These are phyloP conservation scores for Geum urbanum DNA, from an alignment of 306 rosid genomes.

Conservation along the genomic window DNA sequence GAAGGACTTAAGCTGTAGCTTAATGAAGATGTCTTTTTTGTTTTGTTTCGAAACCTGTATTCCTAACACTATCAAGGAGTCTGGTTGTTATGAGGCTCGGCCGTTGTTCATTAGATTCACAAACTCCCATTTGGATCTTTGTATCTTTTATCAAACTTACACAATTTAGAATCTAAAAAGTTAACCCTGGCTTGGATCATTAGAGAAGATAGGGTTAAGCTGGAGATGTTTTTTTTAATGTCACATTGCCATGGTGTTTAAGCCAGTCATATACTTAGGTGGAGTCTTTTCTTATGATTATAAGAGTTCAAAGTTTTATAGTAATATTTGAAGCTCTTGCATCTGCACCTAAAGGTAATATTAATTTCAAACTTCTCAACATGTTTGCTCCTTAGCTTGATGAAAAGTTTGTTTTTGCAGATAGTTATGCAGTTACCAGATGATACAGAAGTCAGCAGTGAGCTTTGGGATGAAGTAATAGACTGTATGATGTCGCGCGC, in stretches of 20 bases:
- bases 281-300: background rate
- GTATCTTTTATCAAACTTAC: background rate
- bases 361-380: background rate
- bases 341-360: background rate
- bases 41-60: background rate
- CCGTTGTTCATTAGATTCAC: background rate
- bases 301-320: background rate
- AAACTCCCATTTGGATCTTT: background rate
- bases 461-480: conserved; percentile 83
- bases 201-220: background rate
- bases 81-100: background rate
- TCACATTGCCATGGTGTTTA: background rate
- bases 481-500: conserved; percentile 73
- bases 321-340: background rate
- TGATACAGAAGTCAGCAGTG: conserved; percentile 85
- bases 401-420: conserved; percentile 37
- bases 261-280: background rate
- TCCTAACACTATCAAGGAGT: background rate
- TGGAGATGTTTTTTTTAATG: background rate
- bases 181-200: background rate
- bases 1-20: background rate
- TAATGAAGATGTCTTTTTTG: background rate
- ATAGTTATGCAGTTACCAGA: conserved; percentile 86
- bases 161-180: background rate
- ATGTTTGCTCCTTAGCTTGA: conserved; percentile 9